Evolutionary conservation across 2,329 filamentous ascomycete species (phyloP), one percentile per base, ranked within the genome.

Genomic region (Epichloe sp.): DNA sequence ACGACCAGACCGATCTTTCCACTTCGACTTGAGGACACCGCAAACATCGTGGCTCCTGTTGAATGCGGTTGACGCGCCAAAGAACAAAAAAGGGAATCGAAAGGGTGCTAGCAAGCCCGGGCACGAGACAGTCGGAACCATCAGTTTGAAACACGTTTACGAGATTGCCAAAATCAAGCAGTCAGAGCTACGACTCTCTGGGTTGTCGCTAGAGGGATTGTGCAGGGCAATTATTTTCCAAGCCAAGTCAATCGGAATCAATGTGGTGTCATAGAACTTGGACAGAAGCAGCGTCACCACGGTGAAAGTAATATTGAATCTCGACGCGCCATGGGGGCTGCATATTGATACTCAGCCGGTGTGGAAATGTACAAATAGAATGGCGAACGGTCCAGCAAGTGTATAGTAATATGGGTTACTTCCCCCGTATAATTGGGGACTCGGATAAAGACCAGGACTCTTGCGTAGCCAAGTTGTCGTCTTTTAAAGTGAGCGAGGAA

Each of bases 131-230:
- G 80, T 95, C n/a, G 93, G 91, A 52, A 85, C 80, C 3, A 78
- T 98, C 51, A 93, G 85, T 61, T 71, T 98, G 62, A 98, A 98
- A 75, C 93, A 98, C 71, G 75, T 98, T 21, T 97, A 89, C 71
- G 91, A 97, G 72, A 97, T 98, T 68, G 93, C 93, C 57, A 90
- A 88, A 76, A 94, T 98, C 63, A 98, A 98, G 78, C 85, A 88
- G 58, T 73, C 77, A 49, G 87, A 93, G 69, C 71, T 83, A 55
- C 77, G 87, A 53, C 68, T 91, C 55, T 88, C 85, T 2, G 86
- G 85, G 2, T 65, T 88, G 60, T 76, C 79, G 46, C 68, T 90
- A 49, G 75, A 88, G 65, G 83, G 83, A 1, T 63, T 91, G 31
- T 88, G 85, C 70, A 82, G 78, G 68, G 80, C 82, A 50, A 74